phyloP scores from a whole-genome alignment of 768 basidiomycete species.

The Boletus rubroflammeus region DNA sequence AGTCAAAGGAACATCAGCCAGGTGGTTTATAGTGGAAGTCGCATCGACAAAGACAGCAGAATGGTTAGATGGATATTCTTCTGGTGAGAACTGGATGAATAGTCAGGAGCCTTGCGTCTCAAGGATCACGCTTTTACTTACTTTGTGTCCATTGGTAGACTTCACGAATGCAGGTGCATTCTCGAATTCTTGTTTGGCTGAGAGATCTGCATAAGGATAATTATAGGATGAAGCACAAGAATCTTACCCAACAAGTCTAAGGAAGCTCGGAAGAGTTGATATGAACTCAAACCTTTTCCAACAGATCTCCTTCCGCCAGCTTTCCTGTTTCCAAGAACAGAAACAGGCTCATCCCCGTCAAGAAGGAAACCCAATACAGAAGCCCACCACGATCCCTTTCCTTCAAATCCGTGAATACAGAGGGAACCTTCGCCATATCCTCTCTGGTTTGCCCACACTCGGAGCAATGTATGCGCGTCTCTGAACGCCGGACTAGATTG shows the following conservation, averaged over 20 bases:
- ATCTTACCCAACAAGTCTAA: constrained; percentile 77
- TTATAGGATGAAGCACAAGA: not conserved
- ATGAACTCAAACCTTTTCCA: constrained; percentile 82
- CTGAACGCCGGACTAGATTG: constrained; percentile 54
- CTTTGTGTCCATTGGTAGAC: constrained; percentile 49
- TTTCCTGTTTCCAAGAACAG: constrained; percentile 24
- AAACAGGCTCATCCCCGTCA: constrained; percentile 57
- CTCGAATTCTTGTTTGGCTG: constrained; percentile 71
- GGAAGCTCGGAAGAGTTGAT: constrained; percentile 83
- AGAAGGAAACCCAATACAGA: constrained; percentile 58
- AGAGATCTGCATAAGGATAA: constrained; percentile 8
- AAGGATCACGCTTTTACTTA: constrained; percentile 27
- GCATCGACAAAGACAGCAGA: constrained; percentile 75
- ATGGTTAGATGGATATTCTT: constrained; percentile 50
- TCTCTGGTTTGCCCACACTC: constrained; percentile 88
- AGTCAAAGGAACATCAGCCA: constrained; percentile 69
- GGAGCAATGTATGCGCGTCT: constrained; percentile 74
- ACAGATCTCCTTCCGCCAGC: constrained; percentile 48
- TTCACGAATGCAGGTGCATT: constrained; percentile 59
- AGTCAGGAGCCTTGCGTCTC: not conserved
- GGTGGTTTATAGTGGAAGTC: constrained; percentile 69
- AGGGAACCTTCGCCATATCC: constrained; percentile 64
- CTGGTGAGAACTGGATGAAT: constrained; percentile 49
- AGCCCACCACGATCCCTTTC: constrained; percentile 65
- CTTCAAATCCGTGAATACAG: constrained; percentile 69